These are phyloP conservation scores for Russula sp. DNA, from an alignment of 768 basidiomycete genomes.

Conservation along the genomic window DNA sequence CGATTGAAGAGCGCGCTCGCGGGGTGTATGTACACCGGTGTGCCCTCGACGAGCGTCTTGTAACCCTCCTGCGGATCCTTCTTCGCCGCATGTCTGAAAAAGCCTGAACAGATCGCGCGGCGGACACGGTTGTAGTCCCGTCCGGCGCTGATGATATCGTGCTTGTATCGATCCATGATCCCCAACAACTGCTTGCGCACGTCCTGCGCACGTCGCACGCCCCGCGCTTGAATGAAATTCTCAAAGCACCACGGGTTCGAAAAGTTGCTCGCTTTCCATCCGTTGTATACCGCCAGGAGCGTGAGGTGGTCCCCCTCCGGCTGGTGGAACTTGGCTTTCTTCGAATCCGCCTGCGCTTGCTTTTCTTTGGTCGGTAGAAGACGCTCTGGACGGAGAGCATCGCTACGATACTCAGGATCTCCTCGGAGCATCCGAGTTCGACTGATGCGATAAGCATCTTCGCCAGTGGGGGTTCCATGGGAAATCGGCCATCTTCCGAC, in stretches of 20 bases:
- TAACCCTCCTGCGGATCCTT: constrained; percentile 98
- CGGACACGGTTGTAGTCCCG: constrained; percentile 90
- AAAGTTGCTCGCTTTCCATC: constrained; percentile 95
- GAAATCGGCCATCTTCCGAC: constrained; percentile 99
- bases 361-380: constrained; percentile 99
- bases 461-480: constrained; percentile 92
- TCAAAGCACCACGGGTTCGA: constrained; percentile 99
- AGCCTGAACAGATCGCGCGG: constrained; percentile 94
- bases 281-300: constrained; percentile 92
- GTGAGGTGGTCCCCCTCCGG: constrained; percentile 97
- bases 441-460: constrained; percentile 99
- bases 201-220: constrained; percentile 96
- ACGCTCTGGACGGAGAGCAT: constrained; percentile 97
- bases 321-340: constrained; percentile 99
- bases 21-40: constrained; percentile 98
- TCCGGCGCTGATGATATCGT: constrained; percentile 92
- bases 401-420: constrained; percentile 94
- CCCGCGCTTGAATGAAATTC: constrained; percentile 97
- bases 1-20: constrained; percentile 97
- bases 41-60: constrained; percentile 95
- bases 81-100: constrained; percentile 97
- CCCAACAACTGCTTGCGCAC: constrained; percentile 95
- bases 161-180: constrained; percentile 99
- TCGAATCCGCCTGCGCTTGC: constrained; percentile 97
- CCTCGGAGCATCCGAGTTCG: constrained; percentile 96